Conservation (phyloP, 441 rosid species). For the Breynia disticha region DNA sequence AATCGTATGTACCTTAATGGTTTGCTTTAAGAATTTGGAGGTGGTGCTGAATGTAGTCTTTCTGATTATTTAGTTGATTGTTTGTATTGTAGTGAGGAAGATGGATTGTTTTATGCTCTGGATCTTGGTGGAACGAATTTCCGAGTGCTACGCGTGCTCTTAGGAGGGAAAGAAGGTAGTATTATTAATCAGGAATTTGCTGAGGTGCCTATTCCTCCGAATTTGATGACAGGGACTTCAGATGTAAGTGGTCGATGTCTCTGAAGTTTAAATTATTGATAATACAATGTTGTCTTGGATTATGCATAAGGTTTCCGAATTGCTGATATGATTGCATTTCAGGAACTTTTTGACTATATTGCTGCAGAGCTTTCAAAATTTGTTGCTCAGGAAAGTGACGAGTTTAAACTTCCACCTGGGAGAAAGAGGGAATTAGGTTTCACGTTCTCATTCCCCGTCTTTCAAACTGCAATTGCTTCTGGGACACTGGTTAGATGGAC, state of each 20-base stretch:
- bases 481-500: constrained; percentile 94
- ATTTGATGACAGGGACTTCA: constrained; percentile 65
- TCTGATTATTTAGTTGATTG: not conserved
- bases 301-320: constrained; percentile 7
- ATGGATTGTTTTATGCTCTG: constrained; percentile 80
- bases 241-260: constrained; percentile 35
- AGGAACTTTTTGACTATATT: constrained; percentile 75
- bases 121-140: constrained; percentile 98
- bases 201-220: constrained; percentile 87
- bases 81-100: constrained; percentile 46
- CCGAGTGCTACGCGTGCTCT: constrained; percentile 75
- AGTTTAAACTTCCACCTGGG: constrained; percentile 48
- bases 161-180: constrained; percentile 65
- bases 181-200: constrained; percentile 53
- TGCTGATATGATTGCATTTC: constrained; percentile 20
- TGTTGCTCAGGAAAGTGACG: constrained; percentile 67
- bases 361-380: constrained; percentile 73
- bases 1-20: too few species aligned
- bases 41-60: too few species aligned
- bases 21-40: too few species aligned
- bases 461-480: constrained; percentile 62
- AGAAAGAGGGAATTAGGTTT: constrained; percentile 86
- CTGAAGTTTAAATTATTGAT: not conserved
- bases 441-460: constrained; percentile 84
- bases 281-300: not conserved